These are phyloP conservation scores for Paspalum vaginatum DNA, from an alignment of 176 grass and related monocot species.

Conservation along the genomic window DNA sequence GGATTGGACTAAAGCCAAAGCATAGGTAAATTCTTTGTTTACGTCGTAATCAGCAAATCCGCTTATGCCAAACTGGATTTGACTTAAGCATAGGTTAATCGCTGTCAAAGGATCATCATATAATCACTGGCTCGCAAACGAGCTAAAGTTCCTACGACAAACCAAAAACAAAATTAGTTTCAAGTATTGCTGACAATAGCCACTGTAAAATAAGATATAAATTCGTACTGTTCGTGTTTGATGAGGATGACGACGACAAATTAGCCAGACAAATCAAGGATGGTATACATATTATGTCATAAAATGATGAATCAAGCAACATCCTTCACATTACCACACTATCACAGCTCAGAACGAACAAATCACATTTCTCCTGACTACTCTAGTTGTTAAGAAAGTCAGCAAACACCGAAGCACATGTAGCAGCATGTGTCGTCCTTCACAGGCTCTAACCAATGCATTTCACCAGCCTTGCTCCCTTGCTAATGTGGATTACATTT, in stretches of 20 bases:
- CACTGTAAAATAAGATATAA: too few relatives aligned
- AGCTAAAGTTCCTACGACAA: neutral
- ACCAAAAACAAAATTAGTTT: neutral
- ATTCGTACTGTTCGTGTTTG: too few relatives aligned
- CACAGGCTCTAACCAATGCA: neutral
- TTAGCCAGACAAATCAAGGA: conserved; percentile 1
- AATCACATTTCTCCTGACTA: conserved; percentile 12
- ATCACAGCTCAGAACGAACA: conserved; percentile 25
- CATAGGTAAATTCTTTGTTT: too few relatives aligned
- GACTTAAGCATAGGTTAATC: too few relatives aligned
- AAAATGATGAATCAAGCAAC: conserved; percentile 38
- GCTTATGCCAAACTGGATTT: too few relatives aligned
- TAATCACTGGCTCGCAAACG: too few relatives aligned
- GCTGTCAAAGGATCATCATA: too few relatives aligned
- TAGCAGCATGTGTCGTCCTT: neutral
- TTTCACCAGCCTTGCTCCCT: neutral
- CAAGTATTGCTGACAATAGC: neutral
- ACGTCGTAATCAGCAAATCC: too few relatives aligned
- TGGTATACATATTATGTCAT: neutral
- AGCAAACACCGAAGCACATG: conserved; percentile 23
- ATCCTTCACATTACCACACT: conserved; percentile 22
- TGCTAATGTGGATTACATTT: neutral
- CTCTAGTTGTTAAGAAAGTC: conserved; percentile 38
- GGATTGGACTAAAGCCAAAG: too few relatives aligned
- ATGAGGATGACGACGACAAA: too few relatives aligned